Evolutionary conservation across 2,329 filamentous ascomycete species (phyloP).

Genomic region (Fusarium nelsonii): DNA sequence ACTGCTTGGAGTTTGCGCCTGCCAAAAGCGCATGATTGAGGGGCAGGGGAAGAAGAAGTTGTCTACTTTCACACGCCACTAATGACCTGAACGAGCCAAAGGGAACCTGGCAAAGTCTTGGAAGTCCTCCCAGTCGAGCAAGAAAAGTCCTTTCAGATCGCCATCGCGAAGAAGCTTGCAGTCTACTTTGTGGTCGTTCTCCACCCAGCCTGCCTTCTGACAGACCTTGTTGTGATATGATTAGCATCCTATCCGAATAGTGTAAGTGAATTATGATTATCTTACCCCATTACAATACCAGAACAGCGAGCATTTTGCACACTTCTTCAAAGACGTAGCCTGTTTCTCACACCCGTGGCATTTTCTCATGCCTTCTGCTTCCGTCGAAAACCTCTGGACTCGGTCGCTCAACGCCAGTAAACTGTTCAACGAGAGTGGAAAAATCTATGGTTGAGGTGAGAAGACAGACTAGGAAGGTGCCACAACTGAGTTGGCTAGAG

Average conservation of each 20-base stretch:
- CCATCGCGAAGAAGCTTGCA: background rate
- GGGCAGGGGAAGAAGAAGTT: no score
- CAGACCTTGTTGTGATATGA: background rate
- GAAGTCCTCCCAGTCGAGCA: background rate
- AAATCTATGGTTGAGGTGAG: background rate
- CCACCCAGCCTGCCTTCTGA: background rate
- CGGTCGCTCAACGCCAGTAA: background rate
- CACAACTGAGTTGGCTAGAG: fast-evolving
- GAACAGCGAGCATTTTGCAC: background rate
- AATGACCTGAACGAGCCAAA: background rate
- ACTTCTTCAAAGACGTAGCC: background rate
- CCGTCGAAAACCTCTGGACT: background rate
- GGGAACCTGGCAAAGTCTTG: background rate
- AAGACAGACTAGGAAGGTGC: background rate
- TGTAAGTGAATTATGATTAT: no score
- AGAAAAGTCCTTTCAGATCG: background rate
- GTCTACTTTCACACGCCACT: background rate
- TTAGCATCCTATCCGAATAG: background rate
- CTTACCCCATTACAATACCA: conserved; percentile 2
- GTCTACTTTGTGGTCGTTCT: background rate
- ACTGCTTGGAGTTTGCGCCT: no score
- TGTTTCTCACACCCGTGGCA: background rate
- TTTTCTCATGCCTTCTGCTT: background rate
- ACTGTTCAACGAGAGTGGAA: background rate
- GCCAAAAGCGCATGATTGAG: no score